A percentile compares a stretch with the other conserved stretches of the same genome.
These are phyloP conservation scores for Collybia nuda DNA, from an alignment of 768 basidiomycete species.

Conservation along the genomic window DNA sequence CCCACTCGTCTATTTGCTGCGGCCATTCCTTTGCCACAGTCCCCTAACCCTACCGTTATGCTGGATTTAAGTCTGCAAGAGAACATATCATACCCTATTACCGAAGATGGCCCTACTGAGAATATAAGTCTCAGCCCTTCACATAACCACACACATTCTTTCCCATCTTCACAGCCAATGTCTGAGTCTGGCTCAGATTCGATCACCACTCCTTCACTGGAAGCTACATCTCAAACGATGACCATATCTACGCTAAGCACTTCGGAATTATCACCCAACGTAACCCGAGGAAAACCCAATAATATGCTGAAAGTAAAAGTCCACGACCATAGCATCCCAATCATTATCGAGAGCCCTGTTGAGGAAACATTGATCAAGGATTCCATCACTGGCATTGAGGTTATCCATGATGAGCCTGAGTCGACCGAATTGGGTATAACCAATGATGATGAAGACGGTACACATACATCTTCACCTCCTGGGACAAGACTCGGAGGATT, in stretches of 20 bases:
- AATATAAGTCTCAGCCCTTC: background rate
- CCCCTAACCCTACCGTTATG: slow-evolving; percentile 4
- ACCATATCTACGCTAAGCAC: slow-evolving; percentile 19
- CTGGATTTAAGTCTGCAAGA: background rate
- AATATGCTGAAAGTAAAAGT: slow-evolving; percentile 17
- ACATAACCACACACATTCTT: slow-evolving; percentile 3
- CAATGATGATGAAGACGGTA: slow-evolving; percentile 9
- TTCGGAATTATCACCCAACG: slow-evolving; percentile 10
- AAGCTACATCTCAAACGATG: slow-evolving; percentile 25
- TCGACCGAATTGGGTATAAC: background rate
- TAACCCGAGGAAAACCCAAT: slow-evolving; percentile 2
- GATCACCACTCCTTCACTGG: slow-evolving; percentile 24
- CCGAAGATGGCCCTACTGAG: background rate
- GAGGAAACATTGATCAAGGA: slow-evolving; percentile 21
- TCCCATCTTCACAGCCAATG: slow-evolving; percentile 2
- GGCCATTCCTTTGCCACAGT: slow-evolving; percentile 16
- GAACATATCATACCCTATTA: slow-evolving; percentile 5
- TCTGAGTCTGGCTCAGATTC: slow-evolving; percentile 22
- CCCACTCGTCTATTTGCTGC: slow-evolving; percentile 3
- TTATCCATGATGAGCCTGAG: slow-evolving; percentile 10
- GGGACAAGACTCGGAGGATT: slow-evolving; percentile 1
- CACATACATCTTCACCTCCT: background rate
- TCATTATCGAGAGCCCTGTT: slow-evolving; percentile 37
- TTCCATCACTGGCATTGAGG: slow-evolving; percentile 11
- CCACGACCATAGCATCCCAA: slow-evolving; percentile 20